Conservation (phyloP, 2,329 filamentous ascomycete species). For the Didymella exigua region DNA sequence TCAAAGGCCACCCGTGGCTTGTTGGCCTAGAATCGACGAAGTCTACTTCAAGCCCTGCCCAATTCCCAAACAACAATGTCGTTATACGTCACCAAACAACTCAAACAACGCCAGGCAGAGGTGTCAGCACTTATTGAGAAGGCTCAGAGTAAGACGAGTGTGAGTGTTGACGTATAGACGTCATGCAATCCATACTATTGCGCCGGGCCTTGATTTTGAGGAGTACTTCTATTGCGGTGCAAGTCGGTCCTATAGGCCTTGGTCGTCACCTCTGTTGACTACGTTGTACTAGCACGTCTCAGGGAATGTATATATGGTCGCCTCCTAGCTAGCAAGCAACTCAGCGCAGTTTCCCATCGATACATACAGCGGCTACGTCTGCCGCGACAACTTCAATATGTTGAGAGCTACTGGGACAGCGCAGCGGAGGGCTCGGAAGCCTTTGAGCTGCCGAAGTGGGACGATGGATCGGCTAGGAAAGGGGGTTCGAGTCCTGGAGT, state of each 20-base stretch:
- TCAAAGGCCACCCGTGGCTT: not conserved
- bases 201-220: constrained; percentile 68
- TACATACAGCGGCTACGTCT: too few relatives aligned
- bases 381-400: too few relatives aligned
- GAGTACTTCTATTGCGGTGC: too few relatives aligned
- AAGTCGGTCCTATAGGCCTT: too few relatives aligned
- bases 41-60: not conserved
- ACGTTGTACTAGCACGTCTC: too few relatives aligned
- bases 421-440: constrained; percentile 5
- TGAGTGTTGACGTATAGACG: not conserved
- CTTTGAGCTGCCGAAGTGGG: constrained; percentile 7
- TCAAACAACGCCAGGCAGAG: not conserved
- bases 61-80: not conserved
- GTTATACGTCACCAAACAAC: not conserved
- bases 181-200: constrained; percentile 52
- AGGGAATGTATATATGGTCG: too few relatives aligned
- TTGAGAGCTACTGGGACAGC: constrained; percentile 44
- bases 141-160: not conserved
- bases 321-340: too few relatives aligned
- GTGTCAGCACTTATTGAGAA: not conserved
- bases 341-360: too few relatives aligned
- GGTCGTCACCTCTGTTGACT: too few relatives aligned
- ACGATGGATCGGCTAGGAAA: not conserved
- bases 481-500: constrained; percentile 7
- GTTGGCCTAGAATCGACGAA: not conserved